A percentile compares a stretch with the other conserved stretches of the same genome.
phyloP scores from a whole-genome alignment of 805 yeast species.

The Pichia sporocuriosa region DNA sequence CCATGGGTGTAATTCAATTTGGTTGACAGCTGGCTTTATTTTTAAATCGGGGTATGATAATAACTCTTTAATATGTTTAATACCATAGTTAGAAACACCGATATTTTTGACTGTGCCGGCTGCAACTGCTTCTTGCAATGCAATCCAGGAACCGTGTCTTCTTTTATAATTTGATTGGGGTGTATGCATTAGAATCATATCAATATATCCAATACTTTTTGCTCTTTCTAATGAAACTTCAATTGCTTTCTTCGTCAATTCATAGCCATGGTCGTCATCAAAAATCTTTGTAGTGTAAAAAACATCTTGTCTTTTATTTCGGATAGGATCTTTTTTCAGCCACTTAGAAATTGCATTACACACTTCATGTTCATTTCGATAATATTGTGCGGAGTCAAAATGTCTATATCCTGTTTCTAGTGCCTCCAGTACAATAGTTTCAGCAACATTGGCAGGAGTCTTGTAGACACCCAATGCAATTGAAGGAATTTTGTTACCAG shows the following conservation, averaged over 20 bases:
- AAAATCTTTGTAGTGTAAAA: slow-evolving; percentile 69
- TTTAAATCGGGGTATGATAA: slow-evolving; percentile 48
- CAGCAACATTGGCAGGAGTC: too few relatives aligned
- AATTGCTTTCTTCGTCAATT: slow-evolving; percentile 52
- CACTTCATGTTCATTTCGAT: slow-evolving; percentile 43
- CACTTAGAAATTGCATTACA: slow-evolving; percentile 41
- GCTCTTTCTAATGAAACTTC: slow-evolving; percentile 47
- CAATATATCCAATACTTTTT: slow-evolving; percentile 57
- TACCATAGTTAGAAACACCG: slow-evolving; percentile 75
- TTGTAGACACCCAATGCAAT: too few relatives aligned
- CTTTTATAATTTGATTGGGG: slow-evolving; percentile 43
- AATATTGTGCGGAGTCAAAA: slow-evolving; percentile 43
- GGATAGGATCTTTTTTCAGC: slow-evolving; percentile 32
- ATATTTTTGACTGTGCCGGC: slow-evolving; percentile 54
- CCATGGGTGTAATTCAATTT: slow-evolving; percentile 84
- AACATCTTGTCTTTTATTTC: slow-evolving; percentile 44
- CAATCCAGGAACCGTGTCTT: slow-evolving; percentile 61
- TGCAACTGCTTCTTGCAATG: slow-evolving; percentile 66
- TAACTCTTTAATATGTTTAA: slow-evolving; percentile 52
- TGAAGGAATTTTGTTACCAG: too few relatives aligned
- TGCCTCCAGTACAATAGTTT: slow-evolving; percentile 36
- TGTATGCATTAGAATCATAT: slow-evolving; percentile 59
- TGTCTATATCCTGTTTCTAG: slow-evolving; percentile 39
- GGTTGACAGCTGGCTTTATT: slow-evolving; percentile 66
- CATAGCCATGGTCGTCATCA: slow-evolving; percentile 59